A percentile compares a stretch with the other conserved stretches of the same genome.
Conservation (phyloP, 768 basidiomycete genomes). For the Leccinum fibrillosum region DNA sequence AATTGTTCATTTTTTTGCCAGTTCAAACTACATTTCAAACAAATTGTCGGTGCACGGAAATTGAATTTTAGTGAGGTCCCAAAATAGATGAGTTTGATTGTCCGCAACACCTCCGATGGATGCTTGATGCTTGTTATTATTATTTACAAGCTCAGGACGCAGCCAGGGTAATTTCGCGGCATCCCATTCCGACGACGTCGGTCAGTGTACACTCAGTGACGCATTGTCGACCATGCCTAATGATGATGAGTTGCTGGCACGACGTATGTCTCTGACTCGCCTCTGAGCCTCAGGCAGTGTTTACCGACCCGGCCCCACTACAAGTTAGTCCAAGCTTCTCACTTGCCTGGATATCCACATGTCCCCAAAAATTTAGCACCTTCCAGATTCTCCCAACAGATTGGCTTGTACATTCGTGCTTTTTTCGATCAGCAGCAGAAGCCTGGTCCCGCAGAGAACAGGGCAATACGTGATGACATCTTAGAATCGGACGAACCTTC, state of each 20-base stretch:
- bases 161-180: background rate
- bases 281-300: too few species aligned
- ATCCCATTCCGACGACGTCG: background rate
- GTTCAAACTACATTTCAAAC: too few species aligned
- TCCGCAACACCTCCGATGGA: too few species aligned
- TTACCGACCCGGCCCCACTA: too few species aligned
- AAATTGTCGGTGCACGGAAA: too few species aligned
- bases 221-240: too few species aligned
- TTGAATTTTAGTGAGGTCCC: too few species aligned
- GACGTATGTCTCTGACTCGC: too few species aligned
- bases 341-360: background rate
- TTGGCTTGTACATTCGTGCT: background rate
- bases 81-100: too few species aligned
- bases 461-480: background rate
- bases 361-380: background rate
- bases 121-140: background rate
- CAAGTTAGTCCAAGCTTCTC: background rate
- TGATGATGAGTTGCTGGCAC: background rate
- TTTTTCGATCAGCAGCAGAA: slow-evolving; percentile 1
- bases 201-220: too few species aligned
- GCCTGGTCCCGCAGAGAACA: background rate
- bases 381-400: background rate
- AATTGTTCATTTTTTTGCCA: too few species aligned
- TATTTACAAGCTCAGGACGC: background rate
- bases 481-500: background rate